Evolutionary conservation across 2,329 filamentous ascomycete genomes (phyloP), one percentile per base, ranked within the genome.

Genomic region (Penicillium digitatum): DNA sequence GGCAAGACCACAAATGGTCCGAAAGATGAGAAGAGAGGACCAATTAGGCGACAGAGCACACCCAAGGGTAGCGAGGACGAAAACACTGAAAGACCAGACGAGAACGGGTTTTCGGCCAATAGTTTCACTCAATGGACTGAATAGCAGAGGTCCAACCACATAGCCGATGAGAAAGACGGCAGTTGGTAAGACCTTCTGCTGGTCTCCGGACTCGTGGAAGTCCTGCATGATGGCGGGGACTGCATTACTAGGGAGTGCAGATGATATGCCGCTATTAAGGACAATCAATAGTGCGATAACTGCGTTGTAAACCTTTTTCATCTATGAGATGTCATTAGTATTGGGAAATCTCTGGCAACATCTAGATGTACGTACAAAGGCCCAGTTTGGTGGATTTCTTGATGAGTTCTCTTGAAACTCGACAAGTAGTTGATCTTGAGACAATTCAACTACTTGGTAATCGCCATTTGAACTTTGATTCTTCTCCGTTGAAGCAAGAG

Each of bases 51-150:
- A 72, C 1, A 79, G 52, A 0, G 76, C 74, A 52, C 73, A 78
- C 5, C 67, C 76, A 38, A 76, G 65, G 0, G 73, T 78, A 47
- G 67, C 76, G 5, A 74, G 44, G 9, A 69, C 71, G 53, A 73
- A 77, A 3, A 70, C 61, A n/a, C 68, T 44, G 55, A 84, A 83
- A 0, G 81, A 79, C 10, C 66, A 71, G 0, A 84, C 70, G 56
- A 85, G 63, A 7, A 78, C 71, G 1, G 69, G 64, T 46, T 64
- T 70, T 0, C 76, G 68, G 1, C 76, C 76, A 38, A 72, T 64
- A 2, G 71, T 67, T 47, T 78, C 76, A n/a, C 73, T 76, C 2
- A 78, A 57, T 0, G 76, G 76, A 5, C 73, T 75, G 37, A 73
- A 76, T 0, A 76, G 52, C 1, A 76, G 55, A 1, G 76, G 76